Evolutionary conservation across 352 stramenopile genomes (phyloP), one percentile per base, ranked within the genome.

Genomic region (Peronospora destructor): DNA sequence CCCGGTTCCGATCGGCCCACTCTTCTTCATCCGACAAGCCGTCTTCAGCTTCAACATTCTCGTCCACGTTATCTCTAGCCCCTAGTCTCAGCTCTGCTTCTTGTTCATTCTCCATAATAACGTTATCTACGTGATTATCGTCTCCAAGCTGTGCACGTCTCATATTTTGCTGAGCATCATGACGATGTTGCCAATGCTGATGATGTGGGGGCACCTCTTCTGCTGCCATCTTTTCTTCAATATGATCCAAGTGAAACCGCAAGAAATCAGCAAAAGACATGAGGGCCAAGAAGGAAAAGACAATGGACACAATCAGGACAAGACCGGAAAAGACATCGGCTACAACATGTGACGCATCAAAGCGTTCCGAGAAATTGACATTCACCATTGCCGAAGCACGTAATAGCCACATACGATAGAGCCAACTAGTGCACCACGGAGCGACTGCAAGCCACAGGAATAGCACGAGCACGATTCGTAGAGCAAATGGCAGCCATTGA

Each of bases 181-280:
- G 56, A 4, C 59, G 63, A 14, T 65, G 54, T 1, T 59, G 44
- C 19, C 69, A 41, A 12, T 69, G 62, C 16, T 62, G 59, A 14
- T 54, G 59, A 2, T 38, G 42, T 28, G 42, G 53, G 3, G 45
- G 43, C 9, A 38, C 49, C 23, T 57, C 57, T 2, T 77, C 53
- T 0, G 74, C 83, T 10, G 76, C 67, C 8, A 65, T 53, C 5
- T 67, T 63, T 32, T 91, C 79, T 14, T 91, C 82, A 21, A 87
- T 85, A 43, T 94, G 65, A 54, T 95, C 85, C 61, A 94, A 73
- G 45, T 96, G 82, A 67, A 96, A 95, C 47, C 89, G 71, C 47
- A 96, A 64, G 53, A 97, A 97, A 52, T 96, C 89, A 4, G 85
- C 81, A 59, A 96, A 95, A 33, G 87, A 97, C 91, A 98, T 98